These are phyloP conservation scores for Punctularia strigosozonata DNA, from an alignment of 768 basidiomycete species.

Conservation along the genomic window DNA sequence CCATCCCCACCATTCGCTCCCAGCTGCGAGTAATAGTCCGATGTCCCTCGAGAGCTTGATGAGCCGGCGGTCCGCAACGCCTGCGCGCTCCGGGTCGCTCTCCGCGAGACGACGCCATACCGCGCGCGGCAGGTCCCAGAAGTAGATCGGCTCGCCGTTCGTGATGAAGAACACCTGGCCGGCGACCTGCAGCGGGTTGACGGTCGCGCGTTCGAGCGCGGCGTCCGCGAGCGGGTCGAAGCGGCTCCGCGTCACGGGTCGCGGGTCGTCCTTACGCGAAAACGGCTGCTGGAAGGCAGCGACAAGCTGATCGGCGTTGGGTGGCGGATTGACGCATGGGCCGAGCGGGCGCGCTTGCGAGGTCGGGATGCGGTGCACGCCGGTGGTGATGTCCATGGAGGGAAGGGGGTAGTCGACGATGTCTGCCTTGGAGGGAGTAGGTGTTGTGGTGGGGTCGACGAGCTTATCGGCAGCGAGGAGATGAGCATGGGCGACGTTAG, in stretches of 20 bases:
- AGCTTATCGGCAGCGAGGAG: slow-evolving; percentile 89
- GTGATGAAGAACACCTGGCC: slow-evolving; percentile 96
- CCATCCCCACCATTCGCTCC: slow-evolving; percentile 66
- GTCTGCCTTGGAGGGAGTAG: slow-evolving; percentile 30
- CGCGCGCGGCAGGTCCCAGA: slow-evolving; percentile 85
- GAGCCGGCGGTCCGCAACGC: slow-evolving; percentile 31
- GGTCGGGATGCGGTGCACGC: slow-evolving; percentile 61
- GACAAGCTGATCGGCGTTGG: slow-evolving; percentile 44
- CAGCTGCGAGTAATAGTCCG: slow-evolving; percentile 59
- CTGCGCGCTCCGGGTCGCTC: slow-evolving; percentile 28
- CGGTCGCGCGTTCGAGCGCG: slow-evolving; percentile 29
- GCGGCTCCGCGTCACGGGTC: slow-evolving; percentile 58
- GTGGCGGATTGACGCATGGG: slow-evolving; percentile 56
- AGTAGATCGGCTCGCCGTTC: slow-evolving; percentile 91
- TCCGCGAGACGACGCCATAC: slow-evolving; percentile 67
- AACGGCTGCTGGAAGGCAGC: slow-evolving; percentile 40
- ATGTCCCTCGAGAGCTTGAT: slow-evolving; percentile 46
- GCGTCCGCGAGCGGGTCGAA: slow-evolving; percentile 70
- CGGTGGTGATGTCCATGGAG: slow-evolving; percentile 52
- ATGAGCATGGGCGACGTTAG: slow-evolving; percentile 90
- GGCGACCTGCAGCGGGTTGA: slow-evolving; percentile 64
- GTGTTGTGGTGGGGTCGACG: no score
- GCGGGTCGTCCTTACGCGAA: slow-evolving; percentile 23
- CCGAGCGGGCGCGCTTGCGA: slow-evolving; percentile 74
- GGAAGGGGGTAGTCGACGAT: slow-evolving; percentile 43